A percentile compares a stretch with the other conserved stretches of the same genome.
phyloP scores from a whole-genome alignment of 2,329 filamentous ascomycete genomes.

The Aspergillus bombycis region DNA sequence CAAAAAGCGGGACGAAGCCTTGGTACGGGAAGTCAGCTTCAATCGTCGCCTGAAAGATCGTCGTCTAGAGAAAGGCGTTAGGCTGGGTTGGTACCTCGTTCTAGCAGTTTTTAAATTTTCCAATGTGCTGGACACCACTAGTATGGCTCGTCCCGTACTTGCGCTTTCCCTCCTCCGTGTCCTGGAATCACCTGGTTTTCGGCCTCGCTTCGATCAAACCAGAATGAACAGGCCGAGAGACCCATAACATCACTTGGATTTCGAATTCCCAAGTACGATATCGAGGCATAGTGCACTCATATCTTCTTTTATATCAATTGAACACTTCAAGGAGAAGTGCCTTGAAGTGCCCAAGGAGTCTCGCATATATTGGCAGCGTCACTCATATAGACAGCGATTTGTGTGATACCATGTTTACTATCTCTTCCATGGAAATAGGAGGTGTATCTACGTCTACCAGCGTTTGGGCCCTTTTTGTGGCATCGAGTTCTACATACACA shows the following conservation, averaged over 20 bases:
- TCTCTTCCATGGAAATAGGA: slow-evolving; percentile 8
- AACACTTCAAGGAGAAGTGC: slow-evolving; percentile 2
- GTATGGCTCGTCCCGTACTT: slow-evolving; percentile 13
- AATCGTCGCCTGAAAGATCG: slow-evolving; percentile 22
- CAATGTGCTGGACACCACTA: slow-evolving; percentile 13
- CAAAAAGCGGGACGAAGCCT: slow-evolving; percentile 23
- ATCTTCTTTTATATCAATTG: slow-evolving; percentile 7
- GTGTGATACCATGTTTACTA: slow-evolving; percentile 24
- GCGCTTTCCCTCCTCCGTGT: neutral
- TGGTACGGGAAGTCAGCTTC: slow-evolving; percentile 33
- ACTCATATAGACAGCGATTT: slow-evolving; percentile 18
- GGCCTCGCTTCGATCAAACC: neutral
- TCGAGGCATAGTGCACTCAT: slow-evolving; percentile 6
- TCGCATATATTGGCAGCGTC: slow-evolving; percentile 19
- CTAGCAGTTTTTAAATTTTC: neutral
- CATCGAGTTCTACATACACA: slow-evolving; percentile 10
- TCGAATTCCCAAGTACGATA: neutral
- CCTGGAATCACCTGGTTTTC: neutral
- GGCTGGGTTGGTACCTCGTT: neutral
- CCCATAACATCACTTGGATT: neutral
- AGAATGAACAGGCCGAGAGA: neutral
- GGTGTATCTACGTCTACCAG: slow-evolving; percentile 14
- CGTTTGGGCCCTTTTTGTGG: slow-evolving; percentile 15
- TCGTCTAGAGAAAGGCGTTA: slow-evolving; percentile 16
- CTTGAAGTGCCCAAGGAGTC: slow-evolving; percentile 3